These are phyloP conservation scores for Fusarium odoratissimum DNA, from an alignment of 2,329 filamentous ascomycete genomes.

Conservation along the genomic window DNA sequence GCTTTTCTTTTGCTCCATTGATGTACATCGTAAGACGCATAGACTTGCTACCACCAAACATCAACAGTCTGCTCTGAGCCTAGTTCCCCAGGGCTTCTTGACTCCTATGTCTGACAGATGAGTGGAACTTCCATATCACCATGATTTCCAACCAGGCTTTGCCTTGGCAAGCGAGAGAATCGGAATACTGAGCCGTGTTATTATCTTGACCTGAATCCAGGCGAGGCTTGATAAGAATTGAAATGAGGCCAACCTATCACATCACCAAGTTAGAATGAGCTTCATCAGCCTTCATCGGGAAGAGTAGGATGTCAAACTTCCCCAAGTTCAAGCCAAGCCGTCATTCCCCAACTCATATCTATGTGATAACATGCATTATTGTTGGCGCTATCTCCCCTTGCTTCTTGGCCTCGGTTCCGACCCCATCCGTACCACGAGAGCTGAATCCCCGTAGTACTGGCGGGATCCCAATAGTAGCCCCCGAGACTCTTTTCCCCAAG, in stretches of 20 bases:
- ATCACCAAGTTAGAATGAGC: neutral
- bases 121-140: neutral
- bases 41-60: accelerated
- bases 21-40: accelerated
- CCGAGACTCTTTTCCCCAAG: neutral
- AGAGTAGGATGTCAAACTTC: neutral
- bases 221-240: neutral
- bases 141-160: accelerated
- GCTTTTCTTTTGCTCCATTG: neutral
- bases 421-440: neutral
- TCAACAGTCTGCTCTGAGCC: accelerated
- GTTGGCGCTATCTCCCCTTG: neutral
- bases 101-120: accelerated
- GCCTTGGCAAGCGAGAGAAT: accelerated
- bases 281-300: neutral
- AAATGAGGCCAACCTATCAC: neutral
- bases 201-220: neutral
- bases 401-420: neutral
- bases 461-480: neutral
- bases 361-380: neutral
- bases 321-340: neutral
- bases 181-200: neutral
- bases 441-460: neutral
- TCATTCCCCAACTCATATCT: neutral
- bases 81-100: neutral